These are phyloP conservation scores for Xerocomus nothofagi DNA, from an alignment of 1,284 basidiomycete genomes.

Conservation along the genomic window DNA sequence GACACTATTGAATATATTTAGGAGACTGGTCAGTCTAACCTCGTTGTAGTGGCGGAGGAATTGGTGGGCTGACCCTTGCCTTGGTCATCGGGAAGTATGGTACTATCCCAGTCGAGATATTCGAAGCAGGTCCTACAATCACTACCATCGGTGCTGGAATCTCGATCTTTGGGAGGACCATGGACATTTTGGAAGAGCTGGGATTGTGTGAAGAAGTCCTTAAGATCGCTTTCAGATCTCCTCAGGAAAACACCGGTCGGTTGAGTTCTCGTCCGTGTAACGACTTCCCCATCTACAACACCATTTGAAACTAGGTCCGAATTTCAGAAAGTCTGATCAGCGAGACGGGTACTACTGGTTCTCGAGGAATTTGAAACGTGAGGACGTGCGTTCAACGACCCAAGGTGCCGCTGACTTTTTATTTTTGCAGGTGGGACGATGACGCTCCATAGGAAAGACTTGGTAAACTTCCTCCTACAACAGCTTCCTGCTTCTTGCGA, in stretches of 20 bases:
- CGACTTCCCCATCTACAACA: not conserved
- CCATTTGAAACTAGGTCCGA: constrained; percentile 9
- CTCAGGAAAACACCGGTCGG: constrained; percentile 17
- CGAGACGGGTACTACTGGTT: constrained; percentile 30
- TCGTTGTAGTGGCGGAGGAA: constrained; percentile 38
- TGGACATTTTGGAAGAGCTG: constrained; percentile 36
- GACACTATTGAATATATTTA: not conserved
- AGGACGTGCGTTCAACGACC: not conserved
- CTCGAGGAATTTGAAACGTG: constrained; percentile 10
- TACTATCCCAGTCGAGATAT: constrained; percentile 32
- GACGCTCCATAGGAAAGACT: constrained; percentile 35
- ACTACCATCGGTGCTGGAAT: constrained; percentile 41
- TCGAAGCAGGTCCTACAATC: constrained; percentile 37
- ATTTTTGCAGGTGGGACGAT: constrained; percentile 25
- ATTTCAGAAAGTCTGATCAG: constrained; percentile 27
- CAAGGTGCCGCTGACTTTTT: not conserved
- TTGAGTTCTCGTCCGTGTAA: not conserved
- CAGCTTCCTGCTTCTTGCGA: constrained; percentile 31
- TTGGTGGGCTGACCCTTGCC: constrained; percentile 41
- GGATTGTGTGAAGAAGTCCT: constrained; percentile 29
- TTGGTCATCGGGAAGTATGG: constrained; percentile 33
- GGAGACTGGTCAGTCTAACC: too few relatives aligned
- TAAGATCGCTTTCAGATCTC: constrained; percentile 8
- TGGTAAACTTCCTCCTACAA: constrained; percentile 33
- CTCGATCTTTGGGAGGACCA: constrained; percentile 36